phyloP scores from a whole-genome alignment of 2,329 filamentous ascomycete species.

The Fusarium sp. region DNA sequence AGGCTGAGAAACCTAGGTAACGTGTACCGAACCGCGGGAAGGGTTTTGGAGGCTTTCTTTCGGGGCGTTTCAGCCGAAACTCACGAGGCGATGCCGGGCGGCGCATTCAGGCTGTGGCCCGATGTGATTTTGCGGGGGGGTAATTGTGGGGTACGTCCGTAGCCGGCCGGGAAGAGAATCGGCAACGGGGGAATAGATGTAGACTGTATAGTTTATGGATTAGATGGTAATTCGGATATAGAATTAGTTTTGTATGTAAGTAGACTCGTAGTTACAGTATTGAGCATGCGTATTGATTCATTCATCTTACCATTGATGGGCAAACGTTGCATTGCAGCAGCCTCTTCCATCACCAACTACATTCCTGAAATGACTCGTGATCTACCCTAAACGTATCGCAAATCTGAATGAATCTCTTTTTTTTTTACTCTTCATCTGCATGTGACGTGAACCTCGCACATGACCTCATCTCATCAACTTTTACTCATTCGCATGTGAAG shows the following conservation, averaged over 20 bases:
- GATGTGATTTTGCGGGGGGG: slow-evolving; percentile 33
- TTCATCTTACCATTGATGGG: background rate
- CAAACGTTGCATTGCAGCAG: background rate
- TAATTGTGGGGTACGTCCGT: slow-evolving; percentile 33
- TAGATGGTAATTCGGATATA: background rate
- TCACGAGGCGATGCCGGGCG: slow-evolving; percentile 10
- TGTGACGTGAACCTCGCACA: slow-evolving; percentile 37
- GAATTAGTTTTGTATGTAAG: background rate
- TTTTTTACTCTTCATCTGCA: slow-evolving; percentile 4
- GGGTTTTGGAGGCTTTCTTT: background rate
- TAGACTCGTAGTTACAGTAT: background rate
- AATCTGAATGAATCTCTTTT: background rate
- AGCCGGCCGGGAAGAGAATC: slow-evolving; percentile 37
- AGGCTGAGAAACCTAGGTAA: background rate
- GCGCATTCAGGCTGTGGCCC: slow-evolving; percentile 25
- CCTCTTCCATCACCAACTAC: background rate
- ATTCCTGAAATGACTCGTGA: background rate
- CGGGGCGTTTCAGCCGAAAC: slow-evolving; percentile 33
- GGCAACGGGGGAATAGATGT: slow-evolving; percentile 10
- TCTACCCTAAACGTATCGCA: background rate
- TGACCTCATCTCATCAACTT: slow-evolving; percentile 40
- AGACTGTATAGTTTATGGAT: background rate
- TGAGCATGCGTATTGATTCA: background rate
- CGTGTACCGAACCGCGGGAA: slow-evolving; percentile 23
- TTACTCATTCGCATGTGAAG: slow-evolving; percentile 45